Percentiles rank a stretch among this genome's conserved stretches.
Evolutionary conservation across 2,329 filamentous ascomycete species (phyloP).

Genomic region (Aspergillus brunneoviolaceus): DNA sequence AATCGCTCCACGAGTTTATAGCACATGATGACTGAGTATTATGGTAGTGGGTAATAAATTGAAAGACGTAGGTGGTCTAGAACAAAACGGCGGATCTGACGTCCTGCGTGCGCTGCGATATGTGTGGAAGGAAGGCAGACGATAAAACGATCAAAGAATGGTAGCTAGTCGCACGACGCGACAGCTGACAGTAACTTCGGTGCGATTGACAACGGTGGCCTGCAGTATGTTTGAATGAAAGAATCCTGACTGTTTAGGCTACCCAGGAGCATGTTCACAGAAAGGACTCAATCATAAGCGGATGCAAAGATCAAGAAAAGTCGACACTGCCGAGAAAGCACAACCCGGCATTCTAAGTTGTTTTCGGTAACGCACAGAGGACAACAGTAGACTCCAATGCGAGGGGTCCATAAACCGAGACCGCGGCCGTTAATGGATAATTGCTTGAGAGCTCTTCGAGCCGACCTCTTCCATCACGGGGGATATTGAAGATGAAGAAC

Average conservation of each 20-base stretch:
- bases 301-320: background rate
- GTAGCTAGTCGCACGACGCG: background rate
- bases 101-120: background rate
- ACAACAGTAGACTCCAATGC: slow-evolving; percentile 1
- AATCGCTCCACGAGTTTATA: slow-evolving; percentile 84
- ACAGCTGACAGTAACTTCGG: background rate
- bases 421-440: background rate
- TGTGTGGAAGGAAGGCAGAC: background rate
- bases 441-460: background rate
- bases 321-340: background rate
- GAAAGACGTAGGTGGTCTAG: background rate
- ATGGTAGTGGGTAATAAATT: background rate
- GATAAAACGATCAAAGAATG: slow-evolving; percentile 1
- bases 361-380: background rate
- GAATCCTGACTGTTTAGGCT: slow-evolving; percentile 2
- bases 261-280: slow-evolving; percentile 1
- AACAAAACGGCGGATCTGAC: background rate
- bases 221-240: background rate
- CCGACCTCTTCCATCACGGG: slow-evolving; percentile 2
- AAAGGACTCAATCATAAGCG: background rate
- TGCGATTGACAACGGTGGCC: background rate
- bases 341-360: background rate
- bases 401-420: slow-evolving; percentile 8
- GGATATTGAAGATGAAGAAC: background rate
- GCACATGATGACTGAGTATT: slow-evolving; percentile 65